These are phyloP conservation scores for Anacardium occidentale DNA, from an alignment of 345 rosid species.

Conservation along the genomic window DNA sequence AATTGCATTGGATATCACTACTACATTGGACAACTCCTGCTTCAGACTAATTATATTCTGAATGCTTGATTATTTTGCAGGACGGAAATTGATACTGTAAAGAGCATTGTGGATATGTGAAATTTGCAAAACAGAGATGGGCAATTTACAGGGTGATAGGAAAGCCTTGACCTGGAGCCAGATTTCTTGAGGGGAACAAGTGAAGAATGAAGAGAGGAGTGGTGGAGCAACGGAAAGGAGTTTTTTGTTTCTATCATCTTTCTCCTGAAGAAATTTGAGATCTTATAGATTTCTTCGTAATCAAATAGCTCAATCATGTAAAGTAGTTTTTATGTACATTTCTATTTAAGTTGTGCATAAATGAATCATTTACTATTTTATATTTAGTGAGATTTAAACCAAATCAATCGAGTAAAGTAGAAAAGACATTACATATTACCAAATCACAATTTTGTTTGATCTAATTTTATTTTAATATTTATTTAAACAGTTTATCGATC, in stretches of 20 bases:
- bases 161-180: background rate
- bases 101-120: background rate
- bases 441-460: too few species aligned
- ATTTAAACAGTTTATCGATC: too few species aligned
- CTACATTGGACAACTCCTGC: background rate
- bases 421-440: too few species aligned
- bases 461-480: too few species aligned
- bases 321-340: background rate
- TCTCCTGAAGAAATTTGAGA: background rate
- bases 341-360: too few species aligned
- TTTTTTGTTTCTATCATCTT: too few species aligned
- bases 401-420: too few species aligned
- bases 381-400: too few species aligned
- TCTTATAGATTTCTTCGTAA: background rate
- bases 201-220: background rate
- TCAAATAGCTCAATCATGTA: background rate
- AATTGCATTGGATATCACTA: background rate
- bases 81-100: background rate
- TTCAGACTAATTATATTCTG: background rate
- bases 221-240: too few species aligned
- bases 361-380: too few species aligned
- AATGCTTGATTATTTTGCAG: constrained; percentile 9
- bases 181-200: too few species aligned
- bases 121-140: background rate
- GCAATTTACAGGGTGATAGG: background rate